Evolutionary conservation across 2,329 filamentous ascomycete species (phyloP), one percentile per base, ranked within the genome.

Genomic region (Colletotrichum sp.): DNA sequence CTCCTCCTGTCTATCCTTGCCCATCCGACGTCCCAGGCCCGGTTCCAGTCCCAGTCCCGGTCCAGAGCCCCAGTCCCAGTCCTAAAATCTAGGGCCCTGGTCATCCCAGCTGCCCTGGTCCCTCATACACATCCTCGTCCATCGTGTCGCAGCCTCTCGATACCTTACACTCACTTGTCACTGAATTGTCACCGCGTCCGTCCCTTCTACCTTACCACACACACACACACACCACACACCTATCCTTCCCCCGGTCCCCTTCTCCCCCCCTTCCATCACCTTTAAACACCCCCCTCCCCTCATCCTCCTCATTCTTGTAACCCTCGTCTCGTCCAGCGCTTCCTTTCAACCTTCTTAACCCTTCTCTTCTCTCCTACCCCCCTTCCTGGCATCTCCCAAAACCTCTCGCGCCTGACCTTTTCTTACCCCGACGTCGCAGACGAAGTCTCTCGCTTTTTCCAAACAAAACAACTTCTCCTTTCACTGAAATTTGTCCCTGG

Each of bases 221-320:
- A 49, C 39, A 7, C 39, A n/a, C 39, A 12, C 39, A n/a, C 9
- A 49, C n/a, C 18, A 21, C 44, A 21, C 44, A 21, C 44, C 44
- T 21, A 10, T 57, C 21, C 21, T 28, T 4, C 15, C 10, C 70
- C 62, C 49, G 26, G 30, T 16, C 67, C 70, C 70, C 52, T 24
- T 57, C 44, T 28, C 12, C 30, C 71, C 71, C 71, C 44, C 44
- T 49, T 49, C 44, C 63, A 32, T 44, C 71, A 74, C 71, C 75
- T 76, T 75, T 74, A 75, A 74, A 74, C 75, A 59, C 63, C 73
- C 74, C 65, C 71, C 62, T 69, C 71, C 74, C 74, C 71, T 75
- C 60, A 66, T 71, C 71, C 55, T 73, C n/a, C 60, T 75, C 69
- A n/a, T 63, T 49, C 57, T 52, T 70, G 70, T 52, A 67, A 69